A percentile compares a stretch with the other conserved stretches of the same genome.
phyloP scores from a whole-genome alignment of 148 eudicot species.

The Vaccinium vitisidaea region DNA sequence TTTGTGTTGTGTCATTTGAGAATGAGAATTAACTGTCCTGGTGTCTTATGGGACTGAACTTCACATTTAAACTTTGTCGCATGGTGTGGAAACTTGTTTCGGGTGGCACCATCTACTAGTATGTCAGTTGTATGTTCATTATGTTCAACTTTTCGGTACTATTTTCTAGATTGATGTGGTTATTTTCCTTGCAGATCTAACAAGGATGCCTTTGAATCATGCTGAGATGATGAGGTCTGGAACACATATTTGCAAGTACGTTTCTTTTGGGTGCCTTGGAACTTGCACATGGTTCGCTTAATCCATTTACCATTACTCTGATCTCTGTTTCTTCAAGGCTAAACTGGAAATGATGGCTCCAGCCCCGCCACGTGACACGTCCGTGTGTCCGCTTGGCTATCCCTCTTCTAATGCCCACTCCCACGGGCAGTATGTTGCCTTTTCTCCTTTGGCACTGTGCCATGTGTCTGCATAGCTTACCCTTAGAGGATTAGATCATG shows the following conservation, averaged over 20 bases:
- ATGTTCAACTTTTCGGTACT: background rate
- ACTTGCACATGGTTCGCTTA: conserved; percentile 8
- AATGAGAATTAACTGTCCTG: background rate
- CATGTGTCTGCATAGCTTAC: no score
- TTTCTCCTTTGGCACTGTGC: no score
- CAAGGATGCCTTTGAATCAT: conserved; percentile 70
- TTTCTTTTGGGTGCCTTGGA: background rate
- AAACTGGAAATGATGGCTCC: background rate
- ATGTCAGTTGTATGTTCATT: background rate
- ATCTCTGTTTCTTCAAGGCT: background rate
- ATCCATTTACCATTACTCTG: background rate
- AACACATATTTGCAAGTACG: conserved; percentile 76
- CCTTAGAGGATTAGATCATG: no score
- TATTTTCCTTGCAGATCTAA: conserved; percentile 49
- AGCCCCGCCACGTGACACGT: background rate
- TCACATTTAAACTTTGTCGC: background rate
- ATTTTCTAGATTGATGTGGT: background rate
- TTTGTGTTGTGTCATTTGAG: background rate
- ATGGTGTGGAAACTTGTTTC: background rate
- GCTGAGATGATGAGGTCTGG: conserved; percentile 59
- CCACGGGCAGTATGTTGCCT: no score
- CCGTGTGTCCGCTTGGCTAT: no score
- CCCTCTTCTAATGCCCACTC: no score
- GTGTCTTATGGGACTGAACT: background rate
- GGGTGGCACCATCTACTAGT: background rate